These are phyloP conservation scores for Colletotrichum sp. DNA, from an alignment of 2,329 filamentous ascomycete species.

Conservation along the genomic window DNA sequence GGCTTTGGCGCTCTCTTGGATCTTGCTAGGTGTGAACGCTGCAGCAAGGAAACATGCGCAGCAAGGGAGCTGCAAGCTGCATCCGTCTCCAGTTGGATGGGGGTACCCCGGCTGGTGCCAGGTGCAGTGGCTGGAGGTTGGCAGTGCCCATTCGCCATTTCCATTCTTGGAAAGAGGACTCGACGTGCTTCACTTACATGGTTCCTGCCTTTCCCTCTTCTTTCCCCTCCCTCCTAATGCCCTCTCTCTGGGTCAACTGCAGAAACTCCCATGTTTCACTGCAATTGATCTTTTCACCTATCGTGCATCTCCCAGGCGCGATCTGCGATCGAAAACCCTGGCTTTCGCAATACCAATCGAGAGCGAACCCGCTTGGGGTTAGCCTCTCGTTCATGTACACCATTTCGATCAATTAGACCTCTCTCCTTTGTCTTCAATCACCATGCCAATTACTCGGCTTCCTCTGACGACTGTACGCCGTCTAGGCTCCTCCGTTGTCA, in stretches of 20 bases:
- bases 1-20: neutral
- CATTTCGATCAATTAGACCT: neutral
- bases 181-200: neutral
- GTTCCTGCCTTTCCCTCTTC: neutral
- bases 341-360: neutral
- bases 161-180: neutral
- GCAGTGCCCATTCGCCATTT: neutral
- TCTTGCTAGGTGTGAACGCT: slow-evolving; percentile 2
- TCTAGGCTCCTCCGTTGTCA: slow-evolving; percentile 65
- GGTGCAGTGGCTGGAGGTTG: neutral
- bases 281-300: neutral
- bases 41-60: neutral
- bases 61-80: neutral
- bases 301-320: neutral
- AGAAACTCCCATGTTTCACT: neutral
- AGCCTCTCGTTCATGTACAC: neutral
- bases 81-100: neutral
- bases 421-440: neutral
- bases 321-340: neutral
- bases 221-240: neutral
- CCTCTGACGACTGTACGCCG: slow-evolving; percentile 55
- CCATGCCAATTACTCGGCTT: slow-evolving; percentile 57
- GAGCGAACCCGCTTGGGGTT: neutral
- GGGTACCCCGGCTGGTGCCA: neutral
- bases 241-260: neutral